Base-by-base conservation (phyloP, 2,329 filamentous ascomycete genomes). In the Fusarium sp. region DNA sequence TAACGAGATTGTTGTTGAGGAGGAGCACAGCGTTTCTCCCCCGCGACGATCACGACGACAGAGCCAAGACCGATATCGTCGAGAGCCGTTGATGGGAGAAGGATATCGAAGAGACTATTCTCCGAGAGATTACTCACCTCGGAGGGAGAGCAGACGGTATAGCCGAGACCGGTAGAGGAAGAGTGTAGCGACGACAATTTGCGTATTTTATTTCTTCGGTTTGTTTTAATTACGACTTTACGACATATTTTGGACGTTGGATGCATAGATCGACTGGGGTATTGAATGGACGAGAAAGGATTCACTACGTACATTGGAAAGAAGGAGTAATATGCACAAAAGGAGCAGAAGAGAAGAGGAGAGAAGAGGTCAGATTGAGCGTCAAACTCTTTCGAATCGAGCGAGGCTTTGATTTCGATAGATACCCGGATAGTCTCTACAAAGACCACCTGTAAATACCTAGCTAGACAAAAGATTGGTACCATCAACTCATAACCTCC, bases 1-100 rank as follows among this genome's bases (percentile, higher is more conserved):
- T 11, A 82, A 84, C 49, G 84, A 87, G 80, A 80, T 82, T 20
- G 77, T 82, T 3, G 81, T 83, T 22, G 78, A 81, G 48, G 81
- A 83, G 70, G 81, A 83, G 75, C 78, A 81, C 58, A 79, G 73
- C 14, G 73, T 78, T 39, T 74, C 79, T 39, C 69, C 72, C 4
- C 57, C 77, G 39, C 69, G 77, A 67, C 49, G 73, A 31, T 75
- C 77, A 39, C 70, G 76, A 39, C 71, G 76, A 35, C 57, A 69
- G 13, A 78, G 78, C 24, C 74, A 79, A 44, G 74, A 77, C 56
- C 71, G 75, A 13, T 73, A 75, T 14, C 75, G 78, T n/a, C 64
- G 78, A 24, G 78, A 79, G 20, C 72, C 78, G 26, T 61, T 75
- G 52, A 60, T 71, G 14, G 65, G 75, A 38, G 73, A 73, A 11